These are phyloP conservation scores for rapeseed (Brassica napus) DNA, from an alignment of 345 rosid species.

Conservation along the genomic window DNA sequence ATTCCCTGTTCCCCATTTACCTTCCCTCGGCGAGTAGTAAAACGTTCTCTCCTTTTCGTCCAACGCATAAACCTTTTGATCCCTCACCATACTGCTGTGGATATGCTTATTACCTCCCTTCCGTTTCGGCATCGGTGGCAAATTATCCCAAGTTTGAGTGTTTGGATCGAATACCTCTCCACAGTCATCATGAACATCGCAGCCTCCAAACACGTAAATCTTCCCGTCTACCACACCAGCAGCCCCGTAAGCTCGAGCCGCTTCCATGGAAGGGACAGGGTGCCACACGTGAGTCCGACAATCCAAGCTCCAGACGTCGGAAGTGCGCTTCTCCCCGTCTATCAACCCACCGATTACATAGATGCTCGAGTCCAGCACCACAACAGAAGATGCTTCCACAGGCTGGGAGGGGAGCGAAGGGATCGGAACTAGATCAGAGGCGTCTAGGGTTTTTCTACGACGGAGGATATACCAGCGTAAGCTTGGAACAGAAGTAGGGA, in stretches of 20 bases:
- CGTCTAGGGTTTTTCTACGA: neutral
- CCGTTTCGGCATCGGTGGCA: neutral
- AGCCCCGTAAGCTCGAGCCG: slow-evolving; percentile 47
- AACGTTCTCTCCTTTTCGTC: neutral
- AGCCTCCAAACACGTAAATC: slow-evolving; percentile 71
- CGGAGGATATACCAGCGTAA: neutral
- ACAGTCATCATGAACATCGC: neutral
- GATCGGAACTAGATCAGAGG: neutral
- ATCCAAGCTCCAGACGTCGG: neutral
- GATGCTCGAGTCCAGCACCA: neutral
- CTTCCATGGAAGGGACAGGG: neutral
- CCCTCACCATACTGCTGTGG: neutral
- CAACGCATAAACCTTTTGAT: neutral
- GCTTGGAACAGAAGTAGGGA: neutral
- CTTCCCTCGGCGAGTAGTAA: neutral
- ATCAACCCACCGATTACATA: neutral
- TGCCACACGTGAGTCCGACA: neutral
- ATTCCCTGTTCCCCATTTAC: neutral
- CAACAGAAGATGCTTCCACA: neutral
- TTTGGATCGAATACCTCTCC: neutral
- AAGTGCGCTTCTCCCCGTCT: neutral
- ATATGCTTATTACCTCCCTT: neutral
- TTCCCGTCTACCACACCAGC: slow-evolving; percentile 54
- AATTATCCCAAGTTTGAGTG: neutral
- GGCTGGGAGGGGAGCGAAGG: neutral